Conservation (phyloP, 2,329 filamentous ascomycete species). For the Huntiella savannae region DNA sequence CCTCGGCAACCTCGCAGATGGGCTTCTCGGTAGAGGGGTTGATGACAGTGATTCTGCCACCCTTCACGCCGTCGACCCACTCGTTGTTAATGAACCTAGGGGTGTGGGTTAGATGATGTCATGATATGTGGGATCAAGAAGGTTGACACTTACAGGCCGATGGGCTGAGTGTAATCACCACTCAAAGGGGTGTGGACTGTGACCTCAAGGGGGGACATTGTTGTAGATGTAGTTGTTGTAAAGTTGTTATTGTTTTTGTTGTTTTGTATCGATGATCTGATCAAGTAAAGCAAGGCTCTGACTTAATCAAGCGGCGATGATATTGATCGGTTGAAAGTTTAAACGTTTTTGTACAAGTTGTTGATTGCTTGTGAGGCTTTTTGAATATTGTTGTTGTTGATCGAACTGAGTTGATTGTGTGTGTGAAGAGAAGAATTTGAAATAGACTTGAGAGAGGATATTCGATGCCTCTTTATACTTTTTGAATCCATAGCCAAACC, state of each 20-base stretch:
- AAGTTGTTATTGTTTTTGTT: neutral
- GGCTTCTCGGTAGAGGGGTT: conserved; percentile 15
- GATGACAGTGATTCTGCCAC: conserved; percentile 13
- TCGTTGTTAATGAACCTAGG: conserved; percentile 80
- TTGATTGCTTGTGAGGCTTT: neutral
- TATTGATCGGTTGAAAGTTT: neutral
- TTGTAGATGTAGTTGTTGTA: neutral
- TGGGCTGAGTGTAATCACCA: conserved; percentile 39
- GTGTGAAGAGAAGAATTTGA: too few relatives aligned
- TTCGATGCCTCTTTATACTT: too few relatives aligned
- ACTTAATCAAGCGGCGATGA: neutral
- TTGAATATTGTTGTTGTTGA: neutral
- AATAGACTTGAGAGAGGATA: too few relatives aligned
- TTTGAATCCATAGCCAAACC: too few relatives aligned
- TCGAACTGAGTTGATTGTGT: too few relatives aligned
- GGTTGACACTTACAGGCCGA: conserved; percentile 33
- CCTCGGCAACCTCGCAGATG: conserved; percentile 22
- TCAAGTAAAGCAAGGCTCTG: conserved; percentile 7
- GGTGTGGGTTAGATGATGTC: neutral
- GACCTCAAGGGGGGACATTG: conserved; percentile 29
- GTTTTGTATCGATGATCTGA: neutral
- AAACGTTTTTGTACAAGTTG: neutral
- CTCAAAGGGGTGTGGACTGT: conserved; percentile 51
- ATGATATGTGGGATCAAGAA: neutral
- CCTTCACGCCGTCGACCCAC: conserved; percentile 34